Conservation (phyloP, 2,329 filamentous ascomycete species). For the Curvularia spicifera region DNA sequence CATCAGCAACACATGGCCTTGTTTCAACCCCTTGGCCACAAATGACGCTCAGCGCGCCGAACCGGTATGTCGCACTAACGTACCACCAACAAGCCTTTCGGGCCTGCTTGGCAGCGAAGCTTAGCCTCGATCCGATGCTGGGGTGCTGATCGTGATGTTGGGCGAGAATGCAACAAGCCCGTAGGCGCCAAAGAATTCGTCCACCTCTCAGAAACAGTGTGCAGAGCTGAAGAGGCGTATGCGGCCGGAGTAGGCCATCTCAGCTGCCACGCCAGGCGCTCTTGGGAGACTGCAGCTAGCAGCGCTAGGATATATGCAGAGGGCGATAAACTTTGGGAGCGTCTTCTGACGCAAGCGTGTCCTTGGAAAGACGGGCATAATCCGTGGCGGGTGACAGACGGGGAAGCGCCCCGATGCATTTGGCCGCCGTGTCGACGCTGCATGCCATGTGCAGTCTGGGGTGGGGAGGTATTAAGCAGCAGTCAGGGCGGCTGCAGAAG, state of each 20-base stretch:
- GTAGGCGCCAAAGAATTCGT: not conserved
- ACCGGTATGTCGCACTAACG: conserved; percentile 11
- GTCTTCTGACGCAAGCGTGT: not conserved
- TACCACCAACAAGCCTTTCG: conserved; percentile 30
- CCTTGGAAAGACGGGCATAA: not conserved
- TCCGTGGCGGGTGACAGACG: not conserved
- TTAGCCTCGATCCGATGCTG: conserved; percentile 25
- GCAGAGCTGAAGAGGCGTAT: not conserved
- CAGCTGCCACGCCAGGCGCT: not conserved
- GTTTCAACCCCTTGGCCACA: not conserved
- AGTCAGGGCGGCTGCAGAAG: no score
- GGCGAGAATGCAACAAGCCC: conserved; percentile 14
- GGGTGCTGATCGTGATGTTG: conserved; percentile 8
- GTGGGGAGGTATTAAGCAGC: not conserved
- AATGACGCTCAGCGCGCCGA: not conserved
- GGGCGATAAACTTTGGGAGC: not conserved
- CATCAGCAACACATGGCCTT: not conserved
- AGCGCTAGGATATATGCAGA: not conserved
- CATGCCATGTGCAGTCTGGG: not conserved
- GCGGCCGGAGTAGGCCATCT: not conserved
- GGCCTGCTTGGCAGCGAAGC: conserved; percentile 35
- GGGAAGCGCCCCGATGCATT: not conserved
- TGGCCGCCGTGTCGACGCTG: not conserved
- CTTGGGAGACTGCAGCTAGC: not conserved
- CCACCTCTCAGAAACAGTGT: no score